Evolutionary conservation across 2,329 filamentous ascomycete species (phyloP), one percentile per base, ranked within the genome.

Genomic region (Trichoderma cornu-damae): DNA sequence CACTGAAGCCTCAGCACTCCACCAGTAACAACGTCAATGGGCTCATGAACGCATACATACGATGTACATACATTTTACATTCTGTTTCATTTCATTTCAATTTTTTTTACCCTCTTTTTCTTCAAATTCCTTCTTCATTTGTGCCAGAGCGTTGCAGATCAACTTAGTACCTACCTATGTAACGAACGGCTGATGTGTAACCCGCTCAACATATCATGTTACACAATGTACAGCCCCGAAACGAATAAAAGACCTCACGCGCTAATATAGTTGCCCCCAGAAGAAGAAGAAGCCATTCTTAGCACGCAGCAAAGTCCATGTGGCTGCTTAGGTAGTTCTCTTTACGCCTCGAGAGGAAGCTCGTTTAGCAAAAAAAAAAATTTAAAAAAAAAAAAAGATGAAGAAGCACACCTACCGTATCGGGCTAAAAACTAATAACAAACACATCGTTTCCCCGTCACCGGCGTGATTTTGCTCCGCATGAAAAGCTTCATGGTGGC

Each of bases 391-490:
- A n/a, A n/a, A n/a, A n/a, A n/a, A n/a, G 42, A 37, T 26, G 7
- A 30, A 26, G 40, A 30, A 46, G 32, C 16, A 28, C 22, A 9
- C 20, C 40, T 32, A 44, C 32, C 40, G 22, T 26, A 34, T 24
- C 4, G n/a, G 3, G 22, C 20, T n/a, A n/a, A n/a, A 54, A 16
- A 37, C 51, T 54, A 54, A 54, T 22, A 22, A 37, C 28, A 43
- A 22, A 37, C 28, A 43, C 51, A 54, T 54, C 49, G n/a, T n/a
- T n/a, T n/a, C 28, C 34, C 49, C 49, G 37, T 52, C 49, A 43
- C n/a, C 37, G 43, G 49, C 38, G 37, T 20, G 28, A n/a, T 22
- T 52, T 26, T 42, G 22, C 49, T 52, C 49, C 37, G 49, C 49
- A 52, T 38, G 26, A 52, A n/a, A n/a, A 46, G 42, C 51, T 43